These are phyloP conservation scores for Lipomyces lipofer DNA, from an alignment of 805 yeast species.

Conservation along the genomic window DNA sequence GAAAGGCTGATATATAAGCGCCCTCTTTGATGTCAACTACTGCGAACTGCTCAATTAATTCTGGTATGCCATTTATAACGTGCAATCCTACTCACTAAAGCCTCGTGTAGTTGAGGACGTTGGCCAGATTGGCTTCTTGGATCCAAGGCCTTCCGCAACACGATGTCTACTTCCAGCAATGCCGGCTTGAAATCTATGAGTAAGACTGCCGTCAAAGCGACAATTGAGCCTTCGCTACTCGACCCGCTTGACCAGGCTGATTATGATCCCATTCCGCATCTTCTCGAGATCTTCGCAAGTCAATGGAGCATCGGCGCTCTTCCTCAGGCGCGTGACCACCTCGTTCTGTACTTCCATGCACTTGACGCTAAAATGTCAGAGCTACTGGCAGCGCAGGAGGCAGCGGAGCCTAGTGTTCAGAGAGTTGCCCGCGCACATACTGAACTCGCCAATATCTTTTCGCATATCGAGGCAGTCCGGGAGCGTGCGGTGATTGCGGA, in stretches of 20 bases:
- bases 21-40: too few relatives aligned
- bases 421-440: constrained; percentile 29
- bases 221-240: background rate
- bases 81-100: too few relatives aligned
- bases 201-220: too few relatives aligned
- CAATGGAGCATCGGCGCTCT: constrained; percentile 8
- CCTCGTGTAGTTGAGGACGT: too few relatives aligned
- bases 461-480: constrained; percentile 50
- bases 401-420: constrained; percentile 28
- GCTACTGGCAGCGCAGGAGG: constrained; percentile 23
- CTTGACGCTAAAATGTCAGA: constrained; percentile 18
- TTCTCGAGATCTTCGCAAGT: constrained; percentile 22
- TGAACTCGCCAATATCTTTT: constrained; percentile 17
- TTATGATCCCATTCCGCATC: constrained; percentile 28
- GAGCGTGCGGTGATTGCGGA: constrained; percentile 57
- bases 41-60: too few relatives aligned
- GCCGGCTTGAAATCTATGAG: too few relatives aligned
- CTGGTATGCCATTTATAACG: too few relatives aligned
- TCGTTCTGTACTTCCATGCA: constrained; percentile 1
- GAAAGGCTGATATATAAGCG: too few relatives aligned
- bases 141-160: too few relatives aligned
- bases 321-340: background rate
- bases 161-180: too few relatives aligned
- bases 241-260: constrained; percentile 29
- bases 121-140: too few relatives aligned